Percentiles rank a stretch among this genome's conserved stretches.
phyloP scores from a whole-genome alignment of 805 yeast genomes.

The Saccharomycopsis fibuligera region DNA sequence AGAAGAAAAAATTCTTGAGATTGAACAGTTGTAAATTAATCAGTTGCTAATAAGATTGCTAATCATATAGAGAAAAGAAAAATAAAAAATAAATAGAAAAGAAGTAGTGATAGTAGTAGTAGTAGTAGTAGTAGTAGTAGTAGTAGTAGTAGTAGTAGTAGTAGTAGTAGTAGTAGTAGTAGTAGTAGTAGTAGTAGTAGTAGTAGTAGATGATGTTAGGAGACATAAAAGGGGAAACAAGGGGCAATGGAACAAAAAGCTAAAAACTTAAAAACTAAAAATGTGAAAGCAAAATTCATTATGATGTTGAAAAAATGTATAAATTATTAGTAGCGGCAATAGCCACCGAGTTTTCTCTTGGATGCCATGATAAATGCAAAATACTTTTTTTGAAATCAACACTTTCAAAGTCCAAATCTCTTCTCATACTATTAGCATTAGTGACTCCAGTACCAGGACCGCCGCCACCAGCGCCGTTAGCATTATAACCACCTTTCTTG shows the following conservation, averaged over 20 bases:
- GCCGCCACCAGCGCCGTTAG: conserved; percentile 29
- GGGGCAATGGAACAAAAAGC: too few relatives aligned
- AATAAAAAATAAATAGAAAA: background rate
- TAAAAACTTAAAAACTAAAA: too few relatives aligned
- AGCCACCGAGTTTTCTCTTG: conserved; percentile 91
- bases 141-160: background rate
- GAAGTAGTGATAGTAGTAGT: background rate
- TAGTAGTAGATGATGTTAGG: too few relatives aligned
- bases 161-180: background rate
- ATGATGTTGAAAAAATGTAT: conserved; percentile 65
- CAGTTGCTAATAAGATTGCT: too few relatives aligned
- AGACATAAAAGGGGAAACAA: too few relatives aligned
- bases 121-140: background rate
- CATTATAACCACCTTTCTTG: conserved; percentile 28
- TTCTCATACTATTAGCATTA: conserved; percentile 24
- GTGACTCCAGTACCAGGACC: conserved; percentile 16
- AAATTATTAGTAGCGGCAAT: conserved; percentile 97
- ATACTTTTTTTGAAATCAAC: conserved; percentile 94
- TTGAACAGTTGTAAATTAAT: too few relatives aligned
- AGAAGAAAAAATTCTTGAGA: too few relatives aligned
- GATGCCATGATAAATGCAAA: conserved; percentile 97
- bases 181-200: too few relatives aligned
- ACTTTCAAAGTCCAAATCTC: conserved; percentile 34
- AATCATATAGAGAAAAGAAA: background rate
- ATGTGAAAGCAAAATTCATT: background rate